phyloP scores from a whole-genome alignment of 768 basidiomycete species.

The Fomitopsis serialis region DNA sequence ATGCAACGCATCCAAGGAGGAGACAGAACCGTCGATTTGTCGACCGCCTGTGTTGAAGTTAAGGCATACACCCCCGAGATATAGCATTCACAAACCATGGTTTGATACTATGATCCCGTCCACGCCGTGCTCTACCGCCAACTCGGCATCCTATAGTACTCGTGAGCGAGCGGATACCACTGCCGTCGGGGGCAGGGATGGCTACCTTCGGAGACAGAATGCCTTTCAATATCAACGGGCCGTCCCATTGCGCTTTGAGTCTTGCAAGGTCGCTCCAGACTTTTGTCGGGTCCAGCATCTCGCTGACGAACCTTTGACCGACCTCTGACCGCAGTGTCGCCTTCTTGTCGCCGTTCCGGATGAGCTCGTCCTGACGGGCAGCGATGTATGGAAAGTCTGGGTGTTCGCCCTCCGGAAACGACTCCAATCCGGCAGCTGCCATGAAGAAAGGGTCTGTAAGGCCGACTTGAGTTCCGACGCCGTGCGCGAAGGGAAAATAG shows the following conservation, averaged over 20 bases:
- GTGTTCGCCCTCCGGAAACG: conserved; percentile 33
- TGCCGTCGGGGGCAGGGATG: conserved; percentile 6
- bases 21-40: conserved; percentile 74
- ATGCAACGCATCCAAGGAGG: conserved; percentile 67
- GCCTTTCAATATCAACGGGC: conserved; percentile 72
- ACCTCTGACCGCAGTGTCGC: conserved; percentile 36
- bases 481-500: conserved; percentile 63
- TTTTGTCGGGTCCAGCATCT: conserved; percentile 54
- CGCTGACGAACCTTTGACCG: conserved; percentile 57
- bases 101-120: conserved; percentile 61
- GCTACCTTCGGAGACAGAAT: conserved; percentile 57
- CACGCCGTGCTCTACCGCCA: conserved; percentile 55
- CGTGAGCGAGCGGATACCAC: not conserved
- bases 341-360: conserved; percentile 42
- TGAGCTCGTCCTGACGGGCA: conserved; percentile 35
- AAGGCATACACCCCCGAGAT: no score
- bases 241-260: conserved; percentile 69
- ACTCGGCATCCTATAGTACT: conserved; percentile 53
- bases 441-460: conserved; percentile 78
- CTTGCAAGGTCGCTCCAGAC: conserved; percentile 70
- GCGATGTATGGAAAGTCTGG: conserved; percentile 57
- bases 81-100: not conserved
- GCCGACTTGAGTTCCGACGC: conserved; percentile 62
- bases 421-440: conserved; percentile 44
- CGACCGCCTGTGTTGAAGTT: conserved; percentile 46